Percentiles rank a stretch among this genome's conserved stretches.
Conservation (phyloP, 2,329 filamentous ascomycete genomes). For the Paraconiothyrium sp. region DNA sequence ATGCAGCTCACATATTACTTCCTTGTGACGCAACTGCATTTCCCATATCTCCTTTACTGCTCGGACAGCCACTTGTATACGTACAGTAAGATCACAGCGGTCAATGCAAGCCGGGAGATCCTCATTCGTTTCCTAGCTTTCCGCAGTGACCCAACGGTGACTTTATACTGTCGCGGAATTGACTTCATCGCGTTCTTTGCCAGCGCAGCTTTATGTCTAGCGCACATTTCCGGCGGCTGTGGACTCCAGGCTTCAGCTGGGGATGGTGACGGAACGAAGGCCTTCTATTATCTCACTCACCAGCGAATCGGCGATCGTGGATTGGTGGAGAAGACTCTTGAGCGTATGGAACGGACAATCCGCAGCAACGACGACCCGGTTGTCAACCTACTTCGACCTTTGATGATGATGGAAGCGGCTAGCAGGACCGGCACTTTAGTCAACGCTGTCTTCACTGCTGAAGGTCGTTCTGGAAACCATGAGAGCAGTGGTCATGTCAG, state of each 20-base stretch:
- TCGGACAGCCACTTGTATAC: neutral
- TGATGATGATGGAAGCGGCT: neutral
- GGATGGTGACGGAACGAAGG: neutral
- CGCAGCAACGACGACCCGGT: neutral
- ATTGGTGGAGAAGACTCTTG: constrained; percentile 4
- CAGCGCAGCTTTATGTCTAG: constrained; percentile 3
- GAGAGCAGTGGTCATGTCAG: neutral
- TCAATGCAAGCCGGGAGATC: constrained; percentile 9
- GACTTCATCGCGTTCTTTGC: constrained; percentile 10
- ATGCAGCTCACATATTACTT: constrained; percentile 8
- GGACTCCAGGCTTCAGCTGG: too few relatives aligned
- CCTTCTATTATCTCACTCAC: constrained; percentile 6
- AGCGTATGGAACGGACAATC: neutral
- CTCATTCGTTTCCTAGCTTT: neutral
- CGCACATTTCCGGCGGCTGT: neutral
- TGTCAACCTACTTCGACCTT: neutral
- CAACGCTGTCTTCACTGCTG: neutral
- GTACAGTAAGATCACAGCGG: constrained; percentile 6
- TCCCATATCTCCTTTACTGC: constrained; percentile 3
- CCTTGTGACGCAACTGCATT: constrained; percentile 3
- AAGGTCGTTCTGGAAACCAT: neutral
- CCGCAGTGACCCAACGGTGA: neutral
- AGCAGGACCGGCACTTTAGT: neutral
- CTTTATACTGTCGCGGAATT: neutral
- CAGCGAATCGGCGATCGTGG: constrained; percentile 6